These are phyloP conservation scores for Sambucus nigra DNA, from an alignment of 129 eudicot genomes.

Conservation along the genomic window DNA sequence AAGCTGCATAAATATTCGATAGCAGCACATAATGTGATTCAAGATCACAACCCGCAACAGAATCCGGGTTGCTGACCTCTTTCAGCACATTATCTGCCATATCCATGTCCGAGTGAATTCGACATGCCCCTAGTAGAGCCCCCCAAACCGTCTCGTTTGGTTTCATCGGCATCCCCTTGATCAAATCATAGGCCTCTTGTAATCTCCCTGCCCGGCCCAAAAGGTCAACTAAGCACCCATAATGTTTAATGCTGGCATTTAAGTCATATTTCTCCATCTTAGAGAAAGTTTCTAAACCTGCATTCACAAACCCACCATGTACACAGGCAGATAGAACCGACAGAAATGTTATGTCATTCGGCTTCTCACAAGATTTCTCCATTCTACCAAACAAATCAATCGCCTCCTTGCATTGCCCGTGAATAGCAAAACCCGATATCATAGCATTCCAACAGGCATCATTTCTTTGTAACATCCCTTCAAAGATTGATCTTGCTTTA, in stretches of 20 bases:
- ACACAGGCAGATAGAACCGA: slow-evolving; percentile 71
- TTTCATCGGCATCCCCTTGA: slow-evolving; percentile 50
- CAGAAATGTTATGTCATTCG: slow-evolving; percentile 45
- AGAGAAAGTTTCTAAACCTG: slow-evolving; percentile 47
- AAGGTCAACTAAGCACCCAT: slow-evolving; percentile 62
- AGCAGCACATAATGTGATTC: slow-evolving; percentile 41
- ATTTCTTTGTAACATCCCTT: slow-evolving; percentile 22
- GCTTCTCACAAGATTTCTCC: slow-evolving; percentile 39
- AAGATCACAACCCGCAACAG: slow-evolving; percentile 9
- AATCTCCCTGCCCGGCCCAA: slow-evolving; percentile 62
- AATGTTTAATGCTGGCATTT: slow-evolving; percentile 44
- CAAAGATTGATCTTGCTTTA: slow-evolving; percentile 50
- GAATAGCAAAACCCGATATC: slow-evolving; percentile 55
- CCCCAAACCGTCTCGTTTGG: slow-evolving; percentile 67
- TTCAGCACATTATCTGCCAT: slow-evolving; percentile 38
- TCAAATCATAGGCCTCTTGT: slow-evolving; percentile 46
- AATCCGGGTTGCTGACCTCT: slow-evolving; percentile 16
- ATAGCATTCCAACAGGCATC: slow-evolving; percentile 60
- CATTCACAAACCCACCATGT: slow-evolving; percentile 49
- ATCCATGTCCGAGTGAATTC: slow-evolving; percentile 35
- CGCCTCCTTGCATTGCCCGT: slow-evolving; percentile 55
- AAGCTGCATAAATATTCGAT: slow-evolving; percentile 64
- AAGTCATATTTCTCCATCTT: slow-evolving; percentile 51
- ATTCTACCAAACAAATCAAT: slow-evolving; percentile 39
- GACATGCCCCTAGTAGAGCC: slow-evolving; percentile 71